Percentiles rank a stretch among this genome's conserved stretches.
Evolutionary conservation across 2,329 filamentous ascomycete genomes (phyloP).

Genomic region (Verticillium nonalfalfae): DNA sequence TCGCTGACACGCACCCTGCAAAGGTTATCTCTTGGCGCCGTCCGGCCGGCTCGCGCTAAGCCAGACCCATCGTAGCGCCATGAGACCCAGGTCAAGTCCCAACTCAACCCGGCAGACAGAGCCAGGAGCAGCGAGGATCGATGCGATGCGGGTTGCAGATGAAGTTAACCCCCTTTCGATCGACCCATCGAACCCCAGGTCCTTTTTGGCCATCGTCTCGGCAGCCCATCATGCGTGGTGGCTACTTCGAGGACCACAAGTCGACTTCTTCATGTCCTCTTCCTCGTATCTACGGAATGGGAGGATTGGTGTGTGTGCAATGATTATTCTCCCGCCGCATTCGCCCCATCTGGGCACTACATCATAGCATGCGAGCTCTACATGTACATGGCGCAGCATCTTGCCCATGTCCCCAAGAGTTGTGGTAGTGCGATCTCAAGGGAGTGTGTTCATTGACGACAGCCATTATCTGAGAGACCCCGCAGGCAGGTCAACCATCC

Average conservation of each 20-base stretch:
- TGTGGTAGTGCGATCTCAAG: not conserved
- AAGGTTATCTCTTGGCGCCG: slow-evolving; percentile 3
- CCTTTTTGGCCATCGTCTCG: not conserved
- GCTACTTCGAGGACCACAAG: not conserved
- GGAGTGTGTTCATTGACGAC: too few relatives aligned
- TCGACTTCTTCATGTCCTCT: too few relatives aligned
- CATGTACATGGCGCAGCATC: not conserved
- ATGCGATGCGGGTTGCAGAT: not conserved
- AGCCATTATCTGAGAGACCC: not conserved
- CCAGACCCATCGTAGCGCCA: not conserved
- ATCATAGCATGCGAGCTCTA: not conserved
- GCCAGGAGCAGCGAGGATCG: not conserved
- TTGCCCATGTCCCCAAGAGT: not conserved
- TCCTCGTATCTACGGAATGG: too few relatives aligned
- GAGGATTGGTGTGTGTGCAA: too few relatives aligned
- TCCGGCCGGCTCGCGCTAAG: not conserved
- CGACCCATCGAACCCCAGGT: not conserved
- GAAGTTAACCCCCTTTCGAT: not conserved
- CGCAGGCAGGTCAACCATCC: not conserved
- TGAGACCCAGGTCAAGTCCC: not conserved
- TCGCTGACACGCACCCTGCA: not conserved
- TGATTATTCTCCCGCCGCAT: too few relatives aligned
- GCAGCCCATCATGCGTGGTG: not conserved
- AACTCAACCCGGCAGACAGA: not conserved
- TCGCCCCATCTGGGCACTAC: too few relatives aligned